Conservation (phyloP, 768 basidiomycete genomes). For the Russula ochroleuca region DNA sequence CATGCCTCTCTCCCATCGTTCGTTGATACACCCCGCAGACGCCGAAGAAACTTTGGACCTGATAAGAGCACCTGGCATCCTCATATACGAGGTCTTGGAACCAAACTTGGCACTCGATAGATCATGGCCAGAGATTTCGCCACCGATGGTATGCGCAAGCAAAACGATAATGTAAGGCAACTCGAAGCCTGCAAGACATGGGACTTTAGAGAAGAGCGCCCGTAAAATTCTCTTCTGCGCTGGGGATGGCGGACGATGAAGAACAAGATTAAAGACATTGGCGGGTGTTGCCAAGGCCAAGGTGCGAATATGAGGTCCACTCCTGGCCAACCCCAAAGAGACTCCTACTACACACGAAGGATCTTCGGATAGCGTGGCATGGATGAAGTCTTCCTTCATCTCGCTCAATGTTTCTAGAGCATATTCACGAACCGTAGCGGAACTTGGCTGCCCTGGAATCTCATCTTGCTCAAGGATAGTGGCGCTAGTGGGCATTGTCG, state of each 20-base stretch:
- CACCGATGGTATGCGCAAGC: background rate
- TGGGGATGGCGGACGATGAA: too few species aligned
- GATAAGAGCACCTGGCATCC: background rate
- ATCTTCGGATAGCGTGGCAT: background rate
- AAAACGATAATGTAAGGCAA: background rate
- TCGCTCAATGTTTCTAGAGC: background rate
- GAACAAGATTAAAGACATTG: background rate
- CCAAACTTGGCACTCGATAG: background rate
- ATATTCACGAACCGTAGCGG: background rate
- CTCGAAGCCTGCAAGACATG: background rate
- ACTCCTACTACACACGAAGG: background rate
- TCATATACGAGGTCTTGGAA: background rate
- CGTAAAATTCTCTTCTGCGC: too few species aligned
- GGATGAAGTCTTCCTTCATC: background rate
- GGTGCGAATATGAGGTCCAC: background rate
- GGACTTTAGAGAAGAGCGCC: background rate
- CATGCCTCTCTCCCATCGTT: too few species aligned
- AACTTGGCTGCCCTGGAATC: background rate
- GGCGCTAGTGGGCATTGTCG: background rate
- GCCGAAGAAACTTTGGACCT: background rate
- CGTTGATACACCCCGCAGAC: background rate
- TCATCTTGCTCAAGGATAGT: background rate
- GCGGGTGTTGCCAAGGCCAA: background rate
- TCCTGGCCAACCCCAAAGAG: background rate
- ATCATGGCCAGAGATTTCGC: slow-evolving; percentile 1